A percentile compares a stretch with the other conserved stretches of the same genome.
Conservation (phyloP, 2,329 filamentous ascomycete species). For the Sclerotinia glacialis region DNA sequence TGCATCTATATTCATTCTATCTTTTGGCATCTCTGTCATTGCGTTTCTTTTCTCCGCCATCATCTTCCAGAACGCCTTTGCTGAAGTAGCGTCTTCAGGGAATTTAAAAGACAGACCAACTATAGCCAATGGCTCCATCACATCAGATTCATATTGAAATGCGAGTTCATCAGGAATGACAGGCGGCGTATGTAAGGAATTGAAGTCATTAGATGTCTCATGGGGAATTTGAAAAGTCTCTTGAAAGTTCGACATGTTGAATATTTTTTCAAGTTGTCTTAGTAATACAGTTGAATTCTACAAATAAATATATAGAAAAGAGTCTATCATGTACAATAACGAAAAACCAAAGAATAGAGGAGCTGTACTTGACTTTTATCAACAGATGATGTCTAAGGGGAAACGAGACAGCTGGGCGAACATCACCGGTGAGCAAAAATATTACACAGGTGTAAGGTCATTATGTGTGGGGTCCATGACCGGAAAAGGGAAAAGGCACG, state of each 20-base stretch:
- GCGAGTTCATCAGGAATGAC: neutral
- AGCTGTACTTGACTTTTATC: neutral
- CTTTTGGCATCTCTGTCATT: constrained; percentile 44
- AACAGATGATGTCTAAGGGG: neutral
- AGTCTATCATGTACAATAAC: neutral
- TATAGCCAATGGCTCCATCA: constrained; percentile 46
- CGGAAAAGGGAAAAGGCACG: too few relatives aligned
- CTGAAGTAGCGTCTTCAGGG: constrained; percentile 48
- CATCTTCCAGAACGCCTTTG: constrained; percentile 50
- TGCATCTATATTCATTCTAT: constrained; percentile 25
- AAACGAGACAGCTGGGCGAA: neutral
- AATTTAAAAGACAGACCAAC: constrained; percentile 53
- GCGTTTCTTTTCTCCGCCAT: constrained; percentile 46
- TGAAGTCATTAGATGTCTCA: neutral
- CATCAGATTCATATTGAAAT: neutral
- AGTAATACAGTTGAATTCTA: neutral
- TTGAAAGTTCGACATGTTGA: neutral
- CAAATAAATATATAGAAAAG: neutral
- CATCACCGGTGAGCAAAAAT: neutral
- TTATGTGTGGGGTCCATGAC: neutral
- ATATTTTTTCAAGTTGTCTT: neutral
- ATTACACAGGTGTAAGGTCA: neutral
- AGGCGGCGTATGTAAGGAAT: neutral
- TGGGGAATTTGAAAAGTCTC: neutral
- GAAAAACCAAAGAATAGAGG: neutral